Percentiles rank a stretch among this genome's conserved stretches.
Conservation (phyloP, 768 basidiomycete genomes). For the Termitomyces sp. region DNA sequence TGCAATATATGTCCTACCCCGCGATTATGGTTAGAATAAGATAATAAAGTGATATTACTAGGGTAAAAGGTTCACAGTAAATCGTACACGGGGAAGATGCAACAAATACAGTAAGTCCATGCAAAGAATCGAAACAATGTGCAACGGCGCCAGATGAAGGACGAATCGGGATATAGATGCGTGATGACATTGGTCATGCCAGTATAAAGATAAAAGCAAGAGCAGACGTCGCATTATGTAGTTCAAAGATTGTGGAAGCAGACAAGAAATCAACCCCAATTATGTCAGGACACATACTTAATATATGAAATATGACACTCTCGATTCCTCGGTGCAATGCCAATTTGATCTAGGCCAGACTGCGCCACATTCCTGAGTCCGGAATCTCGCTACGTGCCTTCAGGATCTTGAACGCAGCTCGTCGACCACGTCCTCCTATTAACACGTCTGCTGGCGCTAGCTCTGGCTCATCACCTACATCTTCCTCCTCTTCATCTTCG, state of each 20-base stretch:
- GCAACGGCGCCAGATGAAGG: background rate
- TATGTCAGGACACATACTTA: slow-evolving; percentile 18
- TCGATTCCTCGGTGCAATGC: background rate
- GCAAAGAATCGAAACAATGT: slow-evolving; percentile 4
- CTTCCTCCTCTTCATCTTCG: slow-evolving; percentile 37
- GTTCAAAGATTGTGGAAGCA: background rate
- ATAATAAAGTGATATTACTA: slow-evolving; percentile 12
- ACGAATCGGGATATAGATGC: slow-evolving; percentile 4
- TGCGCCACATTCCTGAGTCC: slow-evolving; percentile 76
- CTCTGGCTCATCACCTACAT: slow-evolving; percentile 14
- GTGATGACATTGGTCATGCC: slow-evolving; percentile 5
- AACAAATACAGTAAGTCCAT: slow-evolving; percentile 8
- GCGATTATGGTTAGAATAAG: background rate
- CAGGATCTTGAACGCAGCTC: slow-evolving; percentile 63
- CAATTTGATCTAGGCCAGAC: slow-evolving; percentile 43
- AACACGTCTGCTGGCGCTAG: slow-evolving; percentile 18
- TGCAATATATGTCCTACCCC: slow-evolving; percentile 1
- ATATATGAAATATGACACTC: slow-evolving; percentile 3
- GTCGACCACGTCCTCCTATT: slow-evolving; percentile 45
- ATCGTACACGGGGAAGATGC: slow-evolving; percentile 7
- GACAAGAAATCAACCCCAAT: slow-evolving; percentile 16
- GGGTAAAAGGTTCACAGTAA: slow-evolving; percentile 4
- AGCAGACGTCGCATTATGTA: slow-evolving; percentile 3
- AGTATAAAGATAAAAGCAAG: slow-evolving; percentile 10
- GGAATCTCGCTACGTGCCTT: slow-evolving; percentile 66